Base-by-base conservation (phyloP, 371 early-diverging fungal genomes). In the Apophysomyces ossiformis region DNA sequence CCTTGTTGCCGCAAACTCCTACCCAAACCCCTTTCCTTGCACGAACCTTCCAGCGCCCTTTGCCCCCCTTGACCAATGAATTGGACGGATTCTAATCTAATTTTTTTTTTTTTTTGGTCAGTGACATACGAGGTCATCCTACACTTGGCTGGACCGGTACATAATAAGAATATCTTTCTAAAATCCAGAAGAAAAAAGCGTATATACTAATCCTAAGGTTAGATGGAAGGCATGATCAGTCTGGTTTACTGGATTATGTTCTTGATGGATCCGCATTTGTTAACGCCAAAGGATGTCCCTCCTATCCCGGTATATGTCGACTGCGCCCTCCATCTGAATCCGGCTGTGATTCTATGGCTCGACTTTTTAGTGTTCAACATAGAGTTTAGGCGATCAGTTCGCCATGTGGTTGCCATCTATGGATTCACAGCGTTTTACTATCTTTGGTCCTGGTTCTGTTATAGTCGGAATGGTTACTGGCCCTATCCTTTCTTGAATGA, bases 181-280 rank as follows among this genome's bases (percentile, higher is more conserved):
- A 69, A 12, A 0, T 50, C 21, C n/a, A 21, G 21, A 7, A 21
- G 21, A 21, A 50, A 5, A 21, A 6, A 1, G n/a, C n/a, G n/a
- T n/a, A 9, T 21, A 21, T 9, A 50, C 21, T 21, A 21, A 45
- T 45, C 15, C 8, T 15, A 45, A 18, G 4, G 8, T 4, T 56
- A 82, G 82, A 37, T 81, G 63, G 82, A 82, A 58, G 82, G 77
- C 8, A 67, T 78, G 43, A 69, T 82, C 39, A 71, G 79, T 47
- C 50, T 73, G 13, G 32, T 82, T 41, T 82, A 82, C 58, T 82
- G 82, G 82, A 57, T 71, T 1, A 75, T 82, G 77, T 62, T 72
- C 35, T 59, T 72, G 32, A 16, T 75, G 12, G 82, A 82, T 18
- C 79, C 77, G 1, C 41, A 67, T 16, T 57, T 79, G 5, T 57